Conservation (phyloP, 306 rosid genomes). For the Casuarina equisetifolia region DNA sequence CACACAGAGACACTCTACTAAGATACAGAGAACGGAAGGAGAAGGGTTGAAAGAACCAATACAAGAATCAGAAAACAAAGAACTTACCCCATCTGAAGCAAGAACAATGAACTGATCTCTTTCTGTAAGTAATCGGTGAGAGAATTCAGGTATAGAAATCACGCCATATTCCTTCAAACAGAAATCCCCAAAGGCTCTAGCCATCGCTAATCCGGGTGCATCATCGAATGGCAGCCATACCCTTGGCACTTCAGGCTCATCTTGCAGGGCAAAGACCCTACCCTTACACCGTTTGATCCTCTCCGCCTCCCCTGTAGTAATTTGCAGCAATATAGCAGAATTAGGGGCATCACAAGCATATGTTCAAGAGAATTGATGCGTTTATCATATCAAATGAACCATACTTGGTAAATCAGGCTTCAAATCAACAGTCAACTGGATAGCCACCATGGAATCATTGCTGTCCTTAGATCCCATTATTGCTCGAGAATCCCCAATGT, state of each 20-base stretch:
- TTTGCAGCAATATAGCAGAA: conserved; percentile 9
- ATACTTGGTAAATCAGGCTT: conserved; percentile 96
- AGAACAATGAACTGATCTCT: conserved; percentile 87
- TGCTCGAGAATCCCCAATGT: conserved; percentile 94
- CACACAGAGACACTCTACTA: conserved; percentile 7
- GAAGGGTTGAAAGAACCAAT: not conserved
- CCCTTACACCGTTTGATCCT: conserved; percentile 89
- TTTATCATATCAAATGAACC: conserved; percentile 14
- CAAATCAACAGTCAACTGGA: conserved; percentile 84
- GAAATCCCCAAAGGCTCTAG: conserved; percentile 97
- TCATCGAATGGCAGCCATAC: conserved; percentile 95
- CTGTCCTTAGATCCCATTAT: conserved; percentile 81
- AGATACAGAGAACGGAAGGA: not conserved
- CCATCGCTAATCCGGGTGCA: conserved; percentile 99
- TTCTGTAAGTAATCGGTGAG: conserved; percentile 65
- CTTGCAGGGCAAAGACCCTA: conserved; percentile 91
- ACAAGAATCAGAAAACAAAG: conserved; percentile 1
- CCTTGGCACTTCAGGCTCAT: conserved; percentile 93
- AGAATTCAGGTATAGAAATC: conserved; percentile 89
- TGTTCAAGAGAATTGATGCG: conserved; percentile 8
- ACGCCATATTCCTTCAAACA: conserved; percentile 96
- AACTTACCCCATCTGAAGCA: conserved; percentile 95
- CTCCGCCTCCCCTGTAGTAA: conserved; percentile 77
- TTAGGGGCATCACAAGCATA: conserved; percentile 21
- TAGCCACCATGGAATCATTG: conserved; percentile 62